Conservation (phyloP, 2,329 filamentous ascomycete species). For the Fusarium dlaminii region DNA sequence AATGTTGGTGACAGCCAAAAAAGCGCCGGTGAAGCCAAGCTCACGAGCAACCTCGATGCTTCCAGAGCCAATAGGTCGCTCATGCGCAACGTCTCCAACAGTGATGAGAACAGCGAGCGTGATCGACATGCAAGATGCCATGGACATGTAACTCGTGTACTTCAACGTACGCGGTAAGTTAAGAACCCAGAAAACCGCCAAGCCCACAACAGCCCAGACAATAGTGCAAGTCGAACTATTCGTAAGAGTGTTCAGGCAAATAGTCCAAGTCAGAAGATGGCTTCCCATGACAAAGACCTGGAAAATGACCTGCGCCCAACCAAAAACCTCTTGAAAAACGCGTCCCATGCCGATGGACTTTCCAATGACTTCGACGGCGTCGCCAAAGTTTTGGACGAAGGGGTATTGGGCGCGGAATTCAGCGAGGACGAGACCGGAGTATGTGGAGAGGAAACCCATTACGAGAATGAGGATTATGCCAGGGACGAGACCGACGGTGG, state of each 20-base stretch:
- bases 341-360: constrained; percentile 57
- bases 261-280: constrained; percentile 74
- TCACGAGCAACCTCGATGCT: constrained; percentile 48
- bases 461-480: constrained; percentile 78
- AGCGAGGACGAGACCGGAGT: constrained; percentile 63
- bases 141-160: constrained; percentile 69
- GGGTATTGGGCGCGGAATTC: constrained; percentile 78
- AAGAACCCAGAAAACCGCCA: constrained; percentile 66
- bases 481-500: constrained; percentile 74
- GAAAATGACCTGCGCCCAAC: constrained; percentile 67
- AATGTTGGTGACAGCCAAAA: constrained; percentile 70
- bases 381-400: constrained; percentile 72
- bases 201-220: constrained; percentile 68
- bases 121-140: constrained; percentile 71
- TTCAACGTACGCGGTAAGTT: constrained; percentile 70
- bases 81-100: constrained; percentile 68
- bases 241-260: constrained; percentile 73
- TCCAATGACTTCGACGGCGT: constrained; percentile 68
- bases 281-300: constrained; percentile 75
- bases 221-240: constrained; percentile 70
- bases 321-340: constrained; percentile 67
- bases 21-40: constrained; percentile 61
- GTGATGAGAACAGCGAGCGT: constrained; percentile 69
- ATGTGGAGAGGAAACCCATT: constrained; percentile 74
- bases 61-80: constrained; percentile 49